These are phyloP conservation scores for Alliaria petiolata DNA, from an alignment of 345 rosid genomes.

Conservation along the genomic window DNA sequence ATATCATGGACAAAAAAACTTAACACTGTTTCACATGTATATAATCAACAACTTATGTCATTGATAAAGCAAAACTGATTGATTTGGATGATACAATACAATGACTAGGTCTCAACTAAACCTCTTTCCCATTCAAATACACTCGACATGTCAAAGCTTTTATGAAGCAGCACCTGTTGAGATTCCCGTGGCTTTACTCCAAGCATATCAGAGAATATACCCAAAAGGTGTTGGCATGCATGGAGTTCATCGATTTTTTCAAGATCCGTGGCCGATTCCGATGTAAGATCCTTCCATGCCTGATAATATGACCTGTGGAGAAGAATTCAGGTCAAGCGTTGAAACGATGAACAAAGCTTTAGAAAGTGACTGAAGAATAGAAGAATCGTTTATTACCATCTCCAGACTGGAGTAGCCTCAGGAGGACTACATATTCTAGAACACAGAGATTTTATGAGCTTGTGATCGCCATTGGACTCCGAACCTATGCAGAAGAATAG, in stretches of 20 bases:
- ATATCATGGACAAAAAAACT: not conserved
- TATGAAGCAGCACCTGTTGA: slow-evolving; percentile 26
- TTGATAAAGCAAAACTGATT: slow-evolving; percentile 13
- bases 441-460: slow-evolving; percentile 32
- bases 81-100: not conserved
- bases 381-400: slow-evolving; percentile 63
- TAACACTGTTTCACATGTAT: not conserved
- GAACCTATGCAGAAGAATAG: slow-evolving; percentile 27
- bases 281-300: slow-evolving; percentile 57
- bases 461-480: slow-evolving; percentile 17
- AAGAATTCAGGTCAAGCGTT: not conserved
- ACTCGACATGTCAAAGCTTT: slow-evolving; percentile 38
- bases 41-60: slow-evolving; percentile 5
- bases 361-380: not conserved
- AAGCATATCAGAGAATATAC: slow-evolving; percentile 40
- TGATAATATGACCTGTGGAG: slow-evolving; percentile 63
- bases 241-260: slow-evolving; percentile 57
- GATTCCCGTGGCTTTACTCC: slow-evolving; percentile 37
- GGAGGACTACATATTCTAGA: slow-evolving; percentile 55
- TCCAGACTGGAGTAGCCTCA: slow-evolving; percentile 76
- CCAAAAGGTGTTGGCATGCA: slow-evolving; percentile 56
- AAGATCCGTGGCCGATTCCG: slow-evolving; percentile 34
- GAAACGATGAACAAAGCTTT: slow-evolving; percentile 2
- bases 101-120: slow-evolving; percentile 26
- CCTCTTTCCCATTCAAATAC: slow-evolving; percentile 63